These are phyloP conservation scores for Fagopyrum tataricum DNA, from an alignment of 148 eudicot genomes.

Conservation along the genomic window DNA sequence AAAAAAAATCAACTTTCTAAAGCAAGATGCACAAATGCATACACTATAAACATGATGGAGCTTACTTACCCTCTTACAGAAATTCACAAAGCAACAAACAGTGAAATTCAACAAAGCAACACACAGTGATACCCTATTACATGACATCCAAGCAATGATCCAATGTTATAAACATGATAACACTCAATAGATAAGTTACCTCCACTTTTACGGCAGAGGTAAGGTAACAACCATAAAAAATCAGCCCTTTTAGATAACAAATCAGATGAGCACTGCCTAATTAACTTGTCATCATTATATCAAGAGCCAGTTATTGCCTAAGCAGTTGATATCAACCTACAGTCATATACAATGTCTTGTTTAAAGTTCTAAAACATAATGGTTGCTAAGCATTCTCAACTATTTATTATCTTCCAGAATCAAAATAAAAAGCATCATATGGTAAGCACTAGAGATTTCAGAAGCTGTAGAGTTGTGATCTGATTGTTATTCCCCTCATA, in stretches of 20 bases:
- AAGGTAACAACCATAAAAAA: too few relatives aligned
- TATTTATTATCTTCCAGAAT: not conserved
- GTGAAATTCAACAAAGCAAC: too few relatives aligned
- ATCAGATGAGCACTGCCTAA: slow-evolving; percentile 40
- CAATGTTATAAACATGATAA: not conserved
- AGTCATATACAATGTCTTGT: slow-evolving; percentile 4
- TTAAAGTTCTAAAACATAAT: too few relatives aligned
- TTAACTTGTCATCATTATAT: slow-evolving; percentile 56
- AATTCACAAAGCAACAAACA: slow-evolving; percentile 41
- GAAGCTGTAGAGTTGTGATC: slow-evolving; percentile 23
- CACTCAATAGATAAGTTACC: too few relatives aligned
- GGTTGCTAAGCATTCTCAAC: too few relatives aligned
- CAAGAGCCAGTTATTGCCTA: slow-evolving; percentile 72
- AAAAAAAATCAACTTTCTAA: not conserved
- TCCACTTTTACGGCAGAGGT: too few relatives aligned
- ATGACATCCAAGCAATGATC: not conserved
- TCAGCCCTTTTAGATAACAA: slow-evolving; percentile 35
- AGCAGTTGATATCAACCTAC: slow-evolving; percentile 62
- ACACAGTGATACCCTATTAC: too few relatives aligned
- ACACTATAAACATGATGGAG: not conserved
- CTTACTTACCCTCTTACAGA: slow-evolving; percentile 45
- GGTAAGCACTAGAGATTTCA: slow-evolving; percentile 24
- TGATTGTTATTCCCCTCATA: slow-evolving; percentile 16
- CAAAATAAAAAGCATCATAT: slow-evolving; percentile 13
- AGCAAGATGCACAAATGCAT: not conserved